These are phyloP conservation scores for Hymenoscyphus fraxineus DNA, from an alignment of 2,329 filamentous ascomycete genomes.

Conservation along the genomic window DNA sequence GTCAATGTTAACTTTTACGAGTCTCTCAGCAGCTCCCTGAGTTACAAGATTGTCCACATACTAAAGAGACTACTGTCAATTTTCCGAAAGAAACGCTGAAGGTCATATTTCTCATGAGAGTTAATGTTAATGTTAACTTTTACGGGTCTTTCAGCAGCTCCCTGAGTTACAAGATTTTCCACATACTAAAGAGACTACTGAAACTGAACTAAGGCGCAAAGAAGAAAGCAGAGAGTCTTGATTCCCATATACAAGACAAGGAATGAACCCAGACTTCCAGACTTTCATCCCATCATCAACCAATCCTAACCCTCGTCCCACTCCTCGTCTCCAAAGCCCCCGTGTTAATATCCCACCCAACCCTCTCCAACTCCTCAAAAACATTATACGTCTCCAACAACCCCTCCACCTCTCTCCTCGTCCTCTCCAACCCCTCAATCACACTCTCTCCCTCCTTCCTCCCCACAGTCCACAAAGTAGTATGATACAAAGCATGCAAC, in stretches of 20 bases:
- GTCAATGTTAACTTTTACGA: no score
- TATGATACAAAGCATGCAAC: constrained; percentile 53
- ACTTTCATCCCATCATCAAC: neutral
- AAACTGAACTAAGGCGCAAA: no score
- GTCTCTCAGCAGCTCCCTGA: no score
- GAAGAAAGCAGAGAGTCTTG: no score
- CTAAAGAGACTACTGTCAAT: neutral
- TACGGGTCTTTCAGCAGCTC: no score
- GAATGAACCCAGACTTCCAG: no score
- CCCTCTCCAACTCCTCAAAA: constrained; percentile 34
- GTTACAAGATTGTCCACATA: no score
- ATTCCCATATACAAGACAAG: no score
- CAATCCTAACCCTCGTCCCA: constrained; percentile 39
- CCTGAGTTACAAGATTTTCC: no score
- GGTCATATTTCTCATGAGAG: no score
- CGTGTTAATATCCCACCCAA: constrained; percentile 64
- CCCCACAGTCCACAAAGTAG: neutral
- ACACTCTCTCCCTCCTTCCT: constrained; percentile 4
- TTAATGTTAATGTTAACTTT: no score
- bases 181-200: no score
- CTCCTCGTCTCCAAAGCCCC: constrained; percentile 63
- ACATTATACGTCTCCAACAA: constrained; percentile 30
- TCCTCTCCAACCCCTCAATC: constrained; percentile 13
- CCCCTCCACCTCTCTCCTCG: neutral
- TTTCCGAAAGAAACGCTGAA: neutral